Base-by-base conservation (phyloP, 495 filamentous ascomycete species). In the Podospora pseudocomata region DNA sequence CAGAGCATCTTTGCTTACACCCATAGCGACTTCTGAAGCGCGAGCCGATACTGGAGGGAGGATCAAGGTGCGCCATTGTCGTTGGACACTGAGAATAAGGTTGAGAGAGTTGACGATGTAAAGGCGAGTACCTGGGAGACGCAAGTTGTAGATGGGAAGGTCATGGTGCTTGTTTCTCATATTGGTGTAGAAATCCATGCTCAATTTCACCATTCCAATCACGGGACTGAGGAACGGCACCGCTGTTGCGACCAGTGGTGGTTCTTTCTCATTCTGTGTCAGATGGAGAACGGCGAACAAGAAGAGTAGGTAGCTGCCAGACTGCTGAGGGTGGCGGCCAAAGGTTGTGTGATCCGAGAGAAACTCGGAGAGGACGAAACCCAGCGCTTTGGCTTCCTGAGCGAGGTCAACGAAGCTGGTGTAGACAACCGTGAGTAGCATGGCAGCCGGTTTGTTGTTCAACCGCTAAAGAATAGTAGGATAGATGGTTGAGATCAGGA, bases 61-160 rank as follows among this genome's bases (percentile, higher is more conserved):
- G 64, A 67, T 67, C 23, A 77, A 4, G 6, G 62, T 44, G 6
- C 69, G 65, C 65, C 66, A 64, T 23, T 75, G 73, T 7, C 68
- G 66, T 32, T 77, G 73, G 0, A 74, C 13, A 0, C 19, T 15
- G 18, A 71, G 65, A 18, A 75, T 73, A 23, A 75, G 68, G 2
- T 64, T 27, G 1, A 69, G 71, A 0, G 63, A 57, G 58, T 77
- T 75, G 65, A 75, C 64, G 27, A 77, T 28, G 60, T 77, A 74
- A 1, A 77, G 32, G 16, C 73, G 73, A 0, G 58, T 19, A 16
- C 66, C 66, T 0, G 75, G 73, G n/a, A 77, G 56, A 1, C 72
- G 72, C 0, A 75, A 60, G 1, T 72, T 77, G 54, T 75, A 77
- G 34, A 78, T 78, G n/a, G 76, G 74, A 0, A 73, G 55, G 59